phyloP scores from a whole-genome alignment of 768 basidiomycete genomes.

The Solioccasus polychromus region DNA sequence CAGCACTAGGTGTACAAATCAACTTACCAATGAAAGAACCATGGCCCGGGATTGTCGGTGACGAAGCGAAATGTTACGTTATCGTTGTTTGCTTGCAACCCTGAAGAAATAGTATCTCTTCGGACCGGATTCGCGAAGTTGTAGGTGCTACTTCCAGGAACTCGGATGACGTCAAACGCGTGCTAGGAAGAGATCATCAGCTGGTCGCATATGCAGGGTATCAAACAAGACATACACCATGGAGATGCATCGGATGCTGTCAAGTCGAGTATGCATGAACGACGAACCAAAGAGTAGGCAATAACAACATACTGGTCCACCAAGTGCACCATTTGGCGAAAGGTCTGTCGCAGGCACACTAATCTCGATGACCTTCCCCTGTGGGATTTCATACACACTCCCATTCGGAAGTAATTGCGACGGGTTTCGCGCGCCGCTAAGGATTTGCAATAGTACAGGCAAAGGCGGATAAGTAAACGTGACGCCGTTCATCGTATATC shows the following conservation, averaged over 20 bases:
- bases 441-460: slow-evolving; percentile 21
- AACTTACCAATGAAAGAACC: slow-evolving; percentile 22
- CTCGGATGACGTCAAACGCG: slow-evolving; percentile 40
- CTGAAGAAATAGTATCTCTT: slow-evolving; percentile 47
- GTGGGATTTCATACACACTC: slow-evolving; percentile 15
- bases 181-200: slow-evolving; percentile 29
- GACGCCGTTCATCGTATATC: slow-evolving; percentile 11
- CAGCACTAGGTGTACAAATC: background rate
- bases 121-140: slow-evolving; percentile 51
- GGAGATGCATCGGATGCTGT: slow-evolving; percentile 24
- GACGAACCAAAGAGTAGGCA: background rate
- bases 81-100: slow-evolving; percentile 29
- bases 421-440: slow-evolving; percentile 19
- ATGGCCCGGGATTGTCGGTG: slow-evolving; percentile 56
- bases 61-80: slow-evolving; percentile 55
- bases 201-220: background rate
- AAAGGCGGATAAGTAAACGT: slow-evolving; percentile 5
- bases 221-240: slow-evolving; percentile 13
- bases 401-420: slow-evolving; percentile 13
- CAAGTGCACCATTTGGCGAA: slow-evolving; percentile 23
- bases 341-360: slow-evolving; percentile 16
- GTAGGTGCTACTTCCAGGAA: slow-evolving; percentile 34
- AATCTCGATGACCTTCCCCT: slow-evolving; percentile 14
- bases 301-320: slow-evolving; percentile 27
- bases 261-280: background rate